phyloP scores from a whole-genome alignment of 148 eudicot species.

The Polygonum maritimum region DNA sequence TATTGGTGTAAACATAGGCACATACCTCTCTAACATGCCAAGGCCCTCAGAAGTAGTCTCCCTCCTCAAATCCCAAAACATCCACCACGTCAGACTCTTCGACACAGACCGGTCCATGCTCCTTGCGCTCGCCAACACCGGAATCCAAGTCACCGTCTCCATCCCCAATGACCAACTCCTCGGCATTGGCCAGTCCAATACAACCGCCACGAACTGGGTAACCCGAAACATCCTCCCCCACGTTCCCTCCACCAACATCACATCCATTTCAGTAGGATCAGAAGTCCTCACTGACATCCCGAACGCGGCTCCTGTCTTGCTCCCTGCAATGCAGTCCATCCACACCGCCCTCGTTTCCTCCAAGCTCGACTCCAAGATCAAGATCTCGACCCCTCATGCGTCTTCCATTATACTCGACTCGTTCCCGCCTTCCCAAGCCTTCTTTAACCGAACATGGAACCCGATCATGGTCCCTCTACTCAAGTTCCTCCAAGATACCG shows the following conservation, averaged over 20 bases:
- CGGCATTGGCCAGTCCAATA: slow-evolving; percentile 82
- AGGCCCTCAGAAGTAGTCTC: slow-evolving; percentile 69
- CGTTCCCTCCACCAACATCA: slow-evolving; percentile 75
- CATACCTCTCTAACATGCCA: slow-evolving; percentile 56
- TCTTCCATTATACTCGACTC: slow-evolving; percentile 80
- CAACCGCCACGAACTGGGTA: slow-evolving; percentile 90
- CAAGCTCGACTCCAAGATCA: slow-evolving; percentile 55
- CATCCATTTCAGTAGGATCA: slow-evolving; percentile 76
- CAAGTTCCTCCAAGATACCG: slow-evolving; percentile 60
- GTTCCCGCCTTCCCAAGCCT: slow-evolving; percentile 93
- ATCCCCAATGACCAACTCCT: slow-evolving; percentile 81
- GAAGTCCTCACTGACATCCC: slow-evolving; percentile 73
- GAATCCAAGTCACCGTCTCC: slow-evolving; percentile 63
- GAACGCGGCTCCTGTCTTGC: slow-evolving; percentile 67
- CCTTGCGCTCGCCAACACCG: slow-evolving; percentile 64
- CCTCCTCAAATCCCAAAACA: slow-evolving; percentile 74
- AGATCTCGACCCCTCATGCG: slow-evolving; percentile 79
- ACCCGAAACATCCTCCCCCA: slow-evolving; percentile 60
- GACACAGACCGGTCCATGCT: slow-evolving; percentile 71
- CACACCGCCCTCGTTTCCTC: slow-evolving; percentile 76
- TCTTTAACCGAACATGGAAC: slow-evolving; percentile 81
- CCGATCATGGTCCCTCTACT: slow-evolving; percentile 78
- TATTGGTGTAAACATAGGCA: slow-evolving; percentile 78
- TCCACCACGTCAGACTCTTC: slow-evolving; percentile 59
- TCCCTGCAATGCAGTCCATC: slow-evolving; percentile 62